Conservation (phyloP, 208 protist species). For the Trypanosoma rangeli region DNA sequence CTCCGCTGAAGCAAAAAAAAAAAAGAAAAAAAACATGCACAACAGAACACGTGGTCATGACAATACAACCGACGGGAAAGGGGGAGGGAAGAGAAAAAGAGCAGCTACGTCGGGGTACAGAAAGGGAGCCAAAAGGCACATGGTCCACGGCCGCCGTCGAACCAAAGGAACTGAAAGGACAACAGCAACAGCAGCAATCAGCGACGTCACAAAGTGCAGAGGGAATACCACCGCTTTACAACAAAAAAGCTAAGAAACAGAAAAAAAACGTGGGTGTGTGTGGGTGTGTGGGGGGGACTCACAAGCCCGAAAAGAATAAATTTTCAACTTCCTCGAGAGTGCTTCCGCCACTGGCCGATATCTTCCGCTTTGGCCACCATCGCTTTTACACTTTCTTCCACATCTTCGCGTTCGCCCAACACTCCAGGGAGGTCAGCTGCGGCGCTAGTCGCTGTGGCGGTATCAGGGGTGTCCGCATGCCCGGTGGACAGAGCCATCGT, state of each 20-base stretch:
- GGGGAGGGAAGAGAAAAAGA: background rate
- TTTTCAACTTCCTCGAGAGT: background rate
- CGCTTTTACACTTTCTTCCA: conserved; percentile 13
- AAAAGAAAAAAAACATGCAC: background rate
- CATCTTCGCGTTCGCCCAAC: background rate
- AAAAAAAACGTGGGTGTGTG: too few relatives aligned
- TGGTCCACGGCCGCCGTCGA: background rate
- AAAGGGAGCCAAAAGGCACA: background rate
- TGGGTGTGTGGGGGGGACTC: too few relatives aligned
- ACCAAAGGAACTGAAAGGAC: background rate
- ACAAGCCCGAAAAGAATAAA: background rate
- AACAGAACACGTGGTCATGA: background rate
- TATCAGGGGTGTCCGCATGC: background rate
- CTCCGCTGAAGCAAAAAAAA: too few relatives aligned
- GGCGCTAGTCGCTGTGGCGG: background rate
- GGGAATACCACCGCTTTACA: background rate
- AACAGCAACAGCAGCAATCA: background rate
- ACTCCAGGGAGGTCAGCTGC: background rate
- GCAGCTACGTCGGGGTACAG: background rate
- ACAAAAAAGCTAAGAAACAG: background rate
- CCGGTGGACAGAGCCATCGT: background rate
- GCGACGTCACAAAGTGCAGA: background rate
- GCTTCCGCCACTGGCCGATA: conserved; percentile 17
- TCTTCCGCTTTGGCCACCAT: conserved; percentile 20
- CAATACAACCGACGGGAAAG: too few relatives aligned